Evolutionary conservation across 163 green algal genomes (phyloP), one percentile per base, ranked within the genome.

Genomic region (Scenedesmus sp.): DNA sequence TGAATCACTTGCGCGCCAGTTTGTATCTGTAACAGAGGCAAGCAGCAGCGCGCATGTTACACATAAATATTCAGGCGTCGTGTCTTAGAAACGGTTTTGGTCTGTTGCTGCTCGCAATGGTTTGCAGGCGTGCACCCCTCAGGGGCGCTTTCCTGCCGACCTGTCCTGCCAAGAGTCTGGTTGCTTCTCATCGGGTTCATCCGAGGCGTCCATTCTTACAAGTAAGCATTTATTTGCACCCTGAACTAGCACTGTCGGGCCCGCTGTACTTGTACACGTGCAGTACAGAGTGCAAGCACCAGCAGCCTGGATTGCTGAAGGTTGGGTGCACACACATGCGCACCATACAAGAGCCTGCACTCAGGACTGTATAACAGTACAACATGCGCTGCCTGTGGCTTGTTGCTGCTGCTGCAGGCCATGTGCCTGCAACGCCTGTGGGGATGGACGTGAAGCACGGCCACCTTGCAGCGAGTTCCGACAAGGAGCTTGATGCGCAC

Each of bases 341-440:
- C 23, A 34, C 26, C 7, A 76, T 5, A 8, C 34, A 46, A 46
- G 34, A 34, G 2, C 66, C 26, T 34, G 12, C 12, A 70, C 7
- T 18, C 2, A 12, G 66, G 26, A 34, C 2, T 26, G 23, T 13
- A 6, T 79, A 6, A 26, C 13, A 2, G 15, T 2, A 15, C 4
- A 7, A 15, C 70, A 79, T 13, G 23, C 2, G 23, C 70, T 79
- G 23, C 23, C 70, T 76, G 15, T 18, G 46, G 23, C 23, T 52
- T 79, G 70, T 23, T 79, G 70, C 70, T 79, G 70, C 70, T 79
- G 70, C 70, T 79, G 70, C 70, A 79, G 70, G 70, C 70, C 70
- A n/a, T 23, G 46, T 79, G 23, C 70, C 70, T 12, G 70, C 70
- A 79, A 79, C 70, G 6, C 70, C 70, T 79, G 70, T 23, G 7